These are phyloP conservation scores for Martiniozyma asiatica DNA, from an alignment of 1,139 yeast genomes.

Conservation along the genomic window DNA sequence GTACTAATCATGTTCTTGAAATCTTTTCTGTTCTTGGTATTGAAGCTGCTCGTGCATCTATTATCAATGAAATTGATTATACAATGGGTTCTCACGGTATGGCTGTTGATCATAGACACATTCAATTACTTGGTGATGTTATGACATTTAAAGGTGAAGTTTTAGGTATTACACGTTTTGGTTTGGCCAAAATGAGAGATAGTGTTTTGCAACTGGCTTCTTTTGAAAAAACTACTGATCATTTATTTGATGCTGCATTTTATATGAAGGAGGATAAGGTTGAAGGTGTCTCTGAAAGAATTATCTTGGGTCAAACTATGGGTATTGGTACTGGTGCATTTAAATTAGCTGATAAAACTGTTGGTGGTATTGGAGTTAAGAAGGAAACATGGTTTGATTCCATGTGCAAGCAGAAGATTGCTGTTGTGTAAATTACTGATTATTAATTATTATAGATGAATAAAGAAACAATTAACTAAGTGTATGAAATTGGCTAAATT, in stretches of 20 bases:
- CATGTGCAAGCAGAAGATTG: too few relatives aligned
- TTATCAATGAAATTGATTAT: conserved; percentile 88
- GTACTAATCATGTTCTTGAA: conserved; percentile 87
- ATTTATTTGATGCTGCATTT: conserved; percentile 94
- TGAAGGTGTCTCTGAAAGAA: conserved; percentile 97
- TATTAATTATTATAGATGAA: conserved; percentile 28
- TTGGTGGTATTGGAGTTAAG: conserved; percentile 16
- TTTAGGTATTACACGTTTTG: conserved; percentile 94
- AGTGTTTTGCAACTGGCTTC: conserved; percentile 94
- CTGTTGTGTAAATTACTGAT: too few relatives aligned
- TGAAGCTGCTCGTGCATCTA: conserved; percentile 92
- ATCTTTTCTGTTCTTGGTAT: conserved; percentile 86
- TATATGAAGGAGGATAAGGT: conserved; percentile 92
- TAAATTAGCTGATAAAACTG: conserved; percentile 53
- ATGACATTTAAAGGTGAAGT: conserved; percentile 99
- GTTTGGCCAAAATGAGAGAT: conserved; percentile 97
- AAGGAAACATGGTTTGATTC: conserved; percentile 55
- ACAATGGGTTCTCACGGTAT: conserved; percentile 99
- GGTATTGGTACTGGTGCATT: conserved; percentile 95
- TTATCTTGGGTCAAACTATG: conserved; percentile 96
- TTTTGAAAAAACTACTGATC: conserved; percentile 97
- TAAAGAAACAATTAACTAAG: conserved; percentile 32
- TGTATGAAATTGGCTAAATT: too few relatives aligned
- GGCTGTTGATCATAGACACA: conserved; percentile 99
- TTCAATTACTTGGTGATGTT: conserved; percentile 92